Evolutionary conservation across 306 rosid species (phyloP).

Genomic region (Argentina anserina): DNA sequence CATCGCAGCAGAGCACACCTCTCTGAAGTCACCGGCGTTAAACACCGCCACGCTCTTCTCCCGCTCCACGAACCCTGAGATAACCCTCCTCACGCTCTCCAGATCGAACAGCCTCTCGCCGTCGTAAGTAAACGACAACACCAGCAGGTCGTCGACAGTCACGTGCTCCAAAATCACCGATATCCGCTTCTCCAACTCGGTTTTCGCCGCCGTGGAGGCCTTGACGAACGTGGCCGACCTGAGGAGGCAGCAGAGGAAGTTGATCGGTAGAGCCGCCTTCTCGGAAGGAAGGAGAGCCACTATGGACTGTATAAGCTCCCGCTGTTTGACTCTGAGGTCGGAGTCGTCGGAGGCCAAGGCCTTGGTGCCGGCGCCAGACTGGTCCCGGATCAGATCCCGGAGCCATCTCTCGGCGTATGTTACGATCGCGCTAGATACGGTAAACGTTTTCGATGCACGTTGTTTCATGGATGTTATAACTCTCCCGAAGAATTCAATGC

Average conservation of each 20-base stretch:
- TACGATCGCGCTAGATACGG: conserved; percentile 58
- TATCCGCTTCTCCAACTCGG: conserved; percentile 67
- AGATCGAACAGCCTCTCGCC: conserved; percentile 79
- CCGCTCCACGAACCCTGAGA: conserved; percentile 60
- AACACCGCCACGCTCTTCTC: conserved; percentile 69
- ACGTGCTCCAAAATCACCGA: conserved; percentile 66
- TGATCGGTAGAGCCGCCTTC: conserved; percentile 66
- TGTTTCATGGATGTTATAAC: conserved; percentile 55
- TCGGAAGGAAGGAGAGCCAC: conserved; percentile 67
- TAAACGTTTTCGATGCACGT: conserved; percentile 49
- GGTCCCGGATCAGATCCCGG: conserved; percentile 75
- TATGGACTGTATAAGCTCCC: conserved; percentile 52
- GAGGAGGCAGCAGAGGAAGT: conserved; percentile 87
- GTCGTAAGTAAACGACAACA: conserved; percentile 67
- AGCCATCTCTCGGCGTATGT: conserved; percentile 69
- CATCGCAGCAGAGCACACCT: conserved; percentile 48
- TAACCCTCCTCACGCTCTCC: conserved; percentile 63
- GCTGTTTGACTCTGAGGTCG: conserved; percentile 31
- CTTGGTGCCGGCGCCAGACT: conserved; percentile 46
- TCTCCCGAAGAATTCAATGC: conserved; percentile 46
- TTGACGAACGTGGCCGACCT: conserved; percentile 62
- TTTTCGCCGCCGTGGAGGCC: conserved; percentile 49
- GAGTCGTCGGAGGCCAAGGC: conserved; percentile 17
- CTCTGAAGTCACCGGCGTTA: conserved; percentile 42
- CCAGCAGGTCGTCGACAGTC: conserved; percentile 61